Conservation (phyloP, 2,329 filamentous ascomycete genomes). For the Penicillium sp. region DNA sequence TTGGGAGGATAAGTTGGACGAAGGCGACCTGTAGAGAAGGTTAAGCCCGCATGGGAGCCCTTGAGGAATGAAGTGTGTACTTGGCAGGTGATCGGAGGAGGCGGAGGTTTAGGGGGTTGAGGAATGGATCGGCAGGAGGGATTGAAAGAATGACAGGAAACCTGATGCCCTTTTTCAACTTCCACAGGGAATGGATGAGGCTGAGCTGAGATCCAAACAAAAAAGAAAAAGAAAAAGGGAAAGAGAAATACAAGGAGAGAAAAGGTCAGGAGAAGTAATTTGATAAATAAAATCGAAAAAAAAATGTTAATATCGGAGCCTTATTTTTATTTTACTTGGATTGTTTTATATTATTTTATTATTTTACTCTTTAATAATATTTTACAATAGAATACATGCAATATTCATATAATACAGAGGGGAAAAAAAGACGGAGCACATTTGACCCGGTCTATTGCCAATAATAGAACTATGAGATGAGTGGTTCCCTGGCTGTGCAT, state of each 20-base stretch:
- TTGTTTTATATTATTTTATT: not conserved
- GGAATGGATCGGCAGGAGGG: constrained; percentile 43
- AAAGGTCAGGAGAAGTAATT: not conserved
- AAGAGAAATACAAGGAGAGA: not conserved
- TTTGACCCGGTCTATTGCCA: constrained; percentile 23
- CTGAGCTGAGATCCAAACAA: constrained; percentile 2
- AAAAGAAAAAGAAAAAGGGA: not conserved
- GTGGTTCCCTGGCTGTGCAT: constrained; percentile 19
- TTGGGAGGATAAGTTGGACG: constrained; percentile 2
- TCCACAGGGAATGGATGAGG: constrained; percentile 9
- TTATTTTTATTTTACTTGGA: not conserved
- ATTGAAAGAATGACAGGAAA: constrained; percentile 31
- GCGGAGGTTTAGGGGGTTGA: constrained; percentile 14
- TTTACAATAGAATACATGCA: not conserved
- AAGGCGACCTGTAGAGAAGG: constrained; percentile 5
- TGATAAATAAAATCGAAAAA: not conserved
- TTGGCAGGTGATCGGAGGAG: constrained; percentile 11
- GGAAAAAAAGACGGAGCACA: constrained; percentile 3
- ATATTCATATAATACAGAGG: not conserved
- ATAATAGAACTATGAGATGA: constrained; percentile 22
- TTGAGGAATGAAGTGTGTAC: constrained; percentile 14
- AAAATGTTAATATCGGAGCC: not conserved
- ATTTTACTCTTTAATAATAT: not conserved
- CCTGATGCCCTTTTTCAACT: not conserved
- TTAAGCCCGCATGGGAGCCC: constrained; percentile 17